A percentile compares a stretch with the other conserved stretches of the same genome.
Conservation (phyloP, 2,329 filamentous ascomycete genomes). For the Nigrograna mackinnonii region DNA sequence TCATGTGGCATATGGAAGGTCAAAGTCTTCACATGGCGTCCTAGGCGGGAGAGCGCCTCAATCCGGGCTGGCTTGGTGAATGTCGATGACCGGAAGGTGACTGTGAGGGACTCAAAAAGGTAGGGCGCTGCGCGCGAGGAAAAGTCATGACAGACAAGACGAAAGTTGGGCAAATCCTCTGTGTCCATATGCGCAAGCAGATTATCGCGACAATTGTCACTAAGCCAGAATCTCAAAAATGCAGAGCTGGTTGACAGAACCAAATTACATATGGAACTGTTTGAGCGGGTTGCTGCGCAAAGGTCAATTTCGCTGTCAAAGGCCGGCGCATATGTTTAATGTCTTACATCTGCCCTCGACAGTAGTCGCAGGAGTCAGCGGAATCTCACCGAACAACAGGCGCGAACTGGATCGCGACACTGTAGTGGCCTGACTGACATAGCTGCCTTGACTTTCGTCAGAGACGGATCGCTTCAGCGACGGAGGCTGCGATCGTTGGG, state of each 20-base stretch:
- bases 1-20: constrained; percentile 79
- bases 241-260: constrained; percentile 52
- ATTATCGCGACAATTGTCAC: constrained; percentile 49
- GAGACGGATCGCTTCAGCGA: constrained; percentile 43
- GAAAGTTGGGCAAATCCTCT: constrained; percentile 54
- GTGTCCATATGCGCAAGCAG: constrained; percentile 46
- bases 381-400: constrained; percentile 56
- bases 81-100: constrained; percentile 73
- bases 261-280: constrained; percentile 53
- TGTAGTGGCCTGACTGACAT: constrained; percentile 37
- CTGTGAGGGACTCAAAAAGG: constrained; percentile 69
- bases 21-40: constrained; percentile 76
- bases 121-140: constrained; percentile 70
- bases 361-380: constrained; percentile 44
- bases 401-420: constrained; percentile 41
- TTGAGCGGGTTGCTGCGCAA: constrained; percentile 45
- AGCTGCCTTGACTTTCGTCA: constrained; percentile 40
- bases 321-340: constrained; percentile 9
- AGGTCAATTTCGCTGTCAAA: constrained; percentile 17
- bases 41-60: constrained; percentile 75
- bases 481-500: constrained; percentile 34
- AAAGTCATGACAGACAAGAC: constrained; percentile 71
- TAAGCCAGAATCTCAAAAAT: constrained; percentile 55
- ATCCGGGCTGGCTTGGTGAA: constrained; percentile 76
- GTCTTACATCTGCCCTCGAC: constrained; percentile 41